Evolutionary conservation across 2,329 filamentous ascomycete genomes (phyloP).

Genomic region (Fulvia fulva): DNA sequence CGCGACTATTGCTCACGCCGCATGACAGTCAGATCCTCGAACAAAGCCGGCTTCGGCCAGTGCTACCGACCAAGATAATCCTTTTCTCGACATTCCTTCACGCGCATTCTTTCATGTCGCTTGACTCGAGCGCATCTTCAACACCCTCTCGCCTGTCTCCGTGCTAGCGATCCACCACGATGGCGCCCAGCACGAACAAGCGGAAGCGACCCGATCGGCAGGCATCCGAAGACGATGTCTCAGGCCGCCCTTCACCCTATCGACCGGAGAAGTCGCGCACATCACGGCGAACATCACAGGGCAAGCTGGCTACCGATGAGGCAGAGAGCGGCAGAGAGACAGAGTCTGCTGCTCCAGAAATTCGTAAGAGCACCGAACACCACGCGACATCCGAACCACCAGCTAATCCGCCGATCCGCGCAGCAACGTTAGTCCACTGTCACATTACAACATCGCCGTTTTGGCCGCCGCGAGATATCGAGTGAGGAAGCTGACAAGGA

Average conservation of each 20-base stretch:
- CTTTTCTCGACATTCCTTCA: neutral
- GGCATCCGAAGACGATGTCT: conserved; percentile 42
- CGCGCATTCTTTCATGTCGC: neutral
- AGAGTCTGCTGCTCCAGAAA: conserved; percentile 9
- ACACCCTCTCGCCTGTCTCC: neutral
- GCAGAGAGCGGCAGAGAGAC: conserved; percentile 13
- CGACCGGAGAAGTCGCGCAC: conserved; percentile 49
- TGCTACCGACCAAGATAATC: neutral
- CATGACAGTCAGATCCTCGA: neutral
- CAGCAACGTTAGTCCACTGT: conserved; percentile 6
- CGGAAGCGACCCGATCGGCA: conserved; percentile 52
- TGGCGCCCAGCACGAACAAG: conserved; percentile 43
- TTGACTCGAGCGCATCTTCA: neutral
- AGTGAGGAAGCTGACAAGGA: conserved; percentile 7
- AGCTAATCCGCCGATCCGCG: conserved; percentile 1
- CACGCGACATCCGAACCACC: neutral
- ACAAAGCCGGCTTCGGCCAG: neutral
- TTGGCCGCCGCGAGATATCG: neutral
- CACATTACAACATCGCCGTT: neutral
- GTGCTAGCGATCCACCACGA: conserved; percentile 4
- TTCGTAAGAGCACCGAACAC: neutral
- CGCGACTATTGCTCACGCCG: neutral
- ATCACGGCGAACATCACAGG: conserved; percentile 40
- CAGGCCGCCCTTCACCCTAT: conserved; percentile 47
- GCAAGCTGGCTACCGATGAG: conserved; percentile 11